A percentile compares a stretch with the other conserved stretches of the same genome.
Evolutionary conservation across 2,329 filamentous ascomycete genomes (phyloP).

Genomic region (Monilinia vaccinii-corymbosi): DNA sequence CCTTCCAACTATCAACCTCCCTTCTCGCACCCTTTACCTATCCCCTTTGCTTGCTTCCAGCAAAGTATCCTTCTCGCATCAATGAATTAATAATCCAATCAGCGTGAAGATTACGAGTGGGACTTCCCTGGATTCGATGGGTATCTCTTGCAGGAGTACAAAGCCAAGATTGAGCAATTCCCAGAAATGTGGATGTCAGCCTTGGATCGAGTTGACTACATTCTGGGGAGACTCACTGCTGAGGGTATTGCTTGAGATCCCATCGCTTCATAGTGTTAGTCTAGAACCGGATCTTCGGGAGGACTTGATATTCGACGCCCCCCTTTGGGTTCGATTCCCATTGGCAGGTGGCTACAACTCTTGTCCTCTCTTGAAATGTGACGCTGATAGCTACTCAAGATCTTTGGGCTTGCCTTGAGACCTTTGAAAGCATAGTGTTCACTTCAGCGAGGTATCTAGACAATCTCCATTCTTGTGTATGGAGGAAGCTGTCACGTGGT

Average conservation of each 20-base stretch:
- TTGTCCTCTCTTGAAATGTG: not conserved
- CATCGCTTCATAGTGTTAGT: not conserved
- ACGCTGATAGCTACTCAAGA: not conserved
- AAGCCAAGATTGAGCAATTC: not conserved
- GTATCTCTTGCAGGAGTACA: not conserved
- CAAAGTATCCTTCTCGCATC: not conserved
- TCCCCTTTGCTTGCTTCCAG: not conserved
- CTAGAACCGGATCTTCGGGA: not conserved
- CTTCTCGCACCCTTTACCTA: not conserved
- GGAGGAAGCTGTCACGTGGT: not conserved
- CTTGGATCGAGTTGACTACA: not conserved
- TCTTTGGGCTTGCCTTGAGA: not conserved
- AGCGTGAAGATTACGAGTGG: slow-evolving; percentile 3
- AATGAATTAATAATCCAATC: not conserved
- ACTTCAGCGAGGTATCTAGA: not conserved
- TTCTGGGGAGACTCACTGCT: not conserved
- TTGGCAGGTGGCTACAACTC: not conserved
- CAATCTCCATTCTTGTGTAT: not conserved
- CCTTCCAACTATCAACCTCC: not conserved
- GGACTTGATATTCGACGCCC: not conserved
- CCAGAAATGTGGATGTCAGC: not conserved
- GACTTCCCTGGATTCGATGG: not conserved
- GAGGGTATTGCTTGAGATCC: slow-evolving; percentile 2
- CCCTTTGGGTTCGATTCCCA: not conserved
- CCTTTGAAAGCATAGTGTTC: not conserved